A percentile compares a stretch with the other conserved stretches of the same genome.
phyloP scores from a whole-genome alignment of 805 yeast species.

The Starmera amethionina region DNA sequence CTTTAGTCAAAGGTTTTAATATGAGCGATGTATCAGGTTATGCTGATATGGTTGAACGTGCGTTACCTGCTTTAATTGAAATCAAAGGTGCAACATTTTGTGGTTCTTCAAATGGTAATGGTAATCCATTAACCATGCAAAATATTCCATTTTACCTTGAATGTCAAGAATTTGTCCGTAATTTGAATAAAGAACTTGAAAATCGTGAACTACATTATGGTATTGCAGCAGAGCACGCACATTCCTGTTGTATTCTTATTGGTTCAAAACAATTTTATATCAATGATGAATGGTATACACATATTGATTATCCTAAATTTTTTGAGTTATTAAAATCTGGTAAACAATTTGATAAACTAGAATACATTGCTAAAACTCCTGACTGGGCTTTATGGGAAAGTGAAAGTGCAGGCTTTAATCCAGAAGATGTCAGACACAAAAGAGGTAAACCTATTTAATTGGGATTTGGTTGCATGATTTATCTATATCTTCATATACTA shows the following conservation, averaged over 20 bases:
- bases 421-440: slow-evolving; percentile 56
- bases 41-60: slow-evolving; percentile 78
- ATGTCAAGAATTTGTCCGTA: slow-evolving; percentile 65
- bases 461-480: neutral
- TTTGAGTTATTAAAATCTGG: slow-evolving; percentile 63
- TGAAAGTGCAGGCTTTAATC: slow-evolving; percentile 79
- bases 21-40: slow-evolving; percentile 73
- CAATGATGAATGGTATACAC: slow-evolving; percentile 76
- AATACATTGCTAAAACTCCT: slow-evolving; percentile 75
- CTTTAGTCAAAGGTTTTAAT: slow-evolving; percentile 88
- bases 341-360: slow-evolving; percentile 62
- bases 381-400: slow-evolving; percentile 90
- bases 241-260: slow-evolving; percentile 82
- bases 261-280: slow-evolving; percentile 68
- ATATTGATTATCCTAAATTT: slow-evolving; percentile 71
- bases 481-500: neutral
- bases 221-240: slow-evolving; percentile 92
- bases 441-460: slow-evolving; percentile 33
- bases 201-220: slow-evolving; percentile 65
- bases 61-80: slow-evolving; percentile 80
- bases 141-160: slow-evolving; percentile 93
- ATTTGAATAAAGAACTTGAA: slow-evolving; percentile 50
- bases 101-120: slow-evolving; percentile 77
- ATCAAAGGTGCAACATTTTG: slow-evolving; percentile 94
- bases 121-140: slow-evolving; percentile 89